Conservation (phyloP, 805 yeast species). For the Candida silvicultrix region DNA sequence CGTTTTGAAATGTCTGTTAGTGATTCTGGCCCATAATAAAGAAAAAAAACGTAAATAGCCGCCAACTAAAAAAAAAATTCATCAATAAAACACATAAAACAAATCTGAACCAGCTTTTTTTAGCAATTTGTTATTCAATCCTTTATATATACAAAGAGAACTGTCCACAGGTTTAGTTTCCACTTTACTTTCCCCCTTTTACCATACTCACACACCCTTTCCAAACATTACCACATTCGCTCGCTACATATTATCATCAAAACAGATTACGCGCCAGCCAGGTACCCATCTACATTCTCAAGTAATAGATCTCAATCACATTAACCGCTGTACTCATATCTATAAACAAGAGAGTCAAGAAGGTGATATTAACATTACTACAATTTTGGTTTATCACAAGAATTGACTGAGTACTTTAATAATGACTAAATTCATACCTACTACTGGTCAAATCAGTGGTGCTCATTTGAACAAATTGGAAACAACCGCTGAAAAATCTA, state of each 20-base stretch:
- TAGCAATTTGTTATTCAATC: background rate
- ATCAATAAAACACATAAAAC: background rate
- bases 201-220: background rate
- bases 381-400: too few relatives aligned
- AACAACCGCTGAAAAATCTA: slow-evolving; percentile 17
- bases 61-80: background rate
- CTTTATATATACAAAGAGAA: too few relatives aligned
- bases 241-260: too few relatives aligned
- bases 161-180: too few relatives aligned
- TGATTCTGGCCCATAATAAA: background rate
- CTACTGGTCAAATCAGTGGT: background rate
- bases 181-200: too few relatives aligned
- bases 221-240: background rate
- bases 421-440: background rate
- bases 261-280: too few relatives aligned
- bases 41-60: background rate
- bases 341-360: too few relatives aligned
- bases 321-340: background rate
- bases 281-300: background rate
- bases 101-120: background rate
- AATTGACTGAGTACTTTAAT: too few relatives aligned
- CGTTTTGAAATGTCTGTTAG: too few relatives aligned
- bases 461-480: slow-evolving; percentile 9
- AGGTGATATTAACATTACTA: too few relatives aligned
- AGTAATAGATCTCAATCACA: background rate